Evolutionary conservation across 192 early-diverging fungal genomes (phyloP).

Genomic region (Jimgerdemannia flammicorona): DNA sequence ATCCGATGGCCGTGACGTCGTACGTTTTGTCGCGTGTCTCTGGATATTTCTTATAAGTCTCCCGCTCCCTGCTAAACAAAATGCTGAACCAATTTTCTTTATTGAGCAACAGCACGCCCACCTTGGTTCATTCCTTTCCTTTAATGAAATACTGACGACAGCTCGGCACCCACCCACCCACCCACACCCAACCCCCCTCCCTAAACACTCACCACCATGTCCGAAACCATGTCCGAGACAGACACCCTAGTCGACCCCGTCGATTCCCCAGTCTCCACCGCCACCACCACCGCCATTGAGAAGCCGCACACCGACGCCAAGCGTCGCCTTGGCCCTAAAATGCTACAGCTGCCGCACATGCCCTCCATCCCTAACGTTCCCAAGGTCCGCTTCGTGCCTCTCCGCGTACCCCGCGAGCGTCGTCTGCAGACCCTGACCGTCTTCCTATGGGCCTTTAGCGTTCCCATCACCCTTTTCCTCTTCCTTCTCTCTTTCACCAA

Average conservation of each 20-base stretch:
- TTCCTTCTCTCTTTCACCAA: slow-evolving; percentile 62
- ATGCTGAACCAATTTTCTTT: neutral
- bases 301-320: neutral
- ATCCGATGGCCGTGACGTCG: neutral
- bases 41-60: neutral
- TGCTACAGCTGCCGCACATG: no score
- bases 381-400: slow-evolving; percentile 55
- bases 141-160: neutral
- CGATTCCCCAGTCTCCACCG: no score
- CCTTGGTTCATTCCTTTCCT: neutral
- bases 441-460: slow-evolving; percentile 53
- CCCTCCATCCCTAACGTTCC: neutral
- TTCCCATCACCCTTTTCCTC: slow-evolving; percentile 48
- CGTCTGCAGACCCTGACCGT: slow-evolving; percentile 66
- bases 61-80: no score
- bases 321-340: neutral
- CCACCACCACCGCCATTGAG: no score
- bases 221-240: neutral
- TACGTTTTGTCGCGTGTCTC: neutral
- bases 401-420: slow-evolving; percentile 57
- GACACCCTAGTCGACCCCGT: neutral
- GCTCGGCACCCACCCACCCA: neutral
- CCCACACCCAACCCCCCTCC: neutral
- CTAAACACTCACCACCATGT: neutral
- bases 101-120: no score